Evolutionary conservation across 2,329 filamentous ascomycete species (phyloP).

Genomic region (Hymenoscyphus scutula): DNA sequence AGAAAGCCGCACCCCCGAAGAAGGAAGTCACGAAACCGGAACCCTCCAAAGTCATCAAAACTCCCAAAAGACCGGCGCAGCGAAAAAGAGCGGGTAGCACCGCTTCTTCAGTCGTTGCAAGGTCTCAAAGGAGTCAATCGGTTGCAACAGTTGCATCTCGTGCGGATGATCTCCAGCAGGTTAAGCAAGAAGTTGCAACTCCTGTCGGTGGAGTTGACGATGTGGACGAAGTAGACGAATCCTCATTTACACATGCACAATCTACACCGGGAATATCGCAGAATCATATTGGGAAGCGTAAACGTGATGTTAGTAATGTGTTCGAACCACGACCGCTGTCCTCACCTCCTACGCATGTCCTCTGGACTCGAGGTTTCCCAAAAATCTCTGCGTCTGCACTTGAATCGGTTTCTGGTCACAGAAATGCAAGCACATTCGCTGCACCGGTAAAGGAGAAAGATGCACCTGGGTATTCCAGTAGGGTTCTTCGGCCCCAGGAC

Average conservation of each 20-base stretch:
- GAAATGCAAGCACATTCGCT: constrained; percentile 76
- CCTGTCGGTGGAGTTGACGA: constrained; percentile 53
- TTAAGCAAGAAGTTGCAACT: constrained; percentile 60
- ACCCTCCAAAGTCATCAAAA: constrained; percentile 16
- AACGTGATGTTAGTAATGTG: constrained; percentile 43
- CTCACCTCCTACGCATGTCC: constrained; percentile 63
- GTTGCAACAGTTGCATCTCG: constrained; percentile 43
- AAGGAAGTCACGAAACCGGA: constrained; percentile 15
- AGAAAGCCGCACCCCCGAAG: constrained; percentile 16
- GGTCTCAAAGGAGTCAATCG: constrained; percentile 41
- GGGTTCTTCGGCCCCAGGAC: constrained; percentile 73
- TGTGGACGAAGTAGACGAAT: constrained; percentile 58
- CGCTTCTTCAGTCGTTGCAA: constrained; percentile 33
- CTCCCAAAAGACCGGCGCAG: constrained; percentile 17
- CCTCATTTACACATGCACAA: constrained; percentile 31
- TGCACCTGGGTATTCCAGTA: constrained; percentile 71
- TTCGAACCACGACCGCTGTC: constrained; percentile 44
- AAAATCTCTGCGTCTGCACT: constrained; percentile 70
- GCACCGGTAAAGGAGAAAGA: constrained; percentile 71
- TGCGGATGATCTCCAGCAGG: constrained; percentile 45
- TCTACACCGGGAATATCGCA: constrained; percentile 31
- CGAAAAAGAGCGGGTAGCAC: constrained; percentile 31
- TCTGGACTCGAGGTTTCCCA: constrained; percentile 73
- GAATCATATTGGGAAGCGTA: constrained; percentile 51
- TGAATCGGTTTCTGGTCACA: constrained; percentile 74